Percentiles rank a stretch among this genome's conserved stretches.
Conservation (phyloP, 208 protist species). For the Phytomonas sp. region DNA sequence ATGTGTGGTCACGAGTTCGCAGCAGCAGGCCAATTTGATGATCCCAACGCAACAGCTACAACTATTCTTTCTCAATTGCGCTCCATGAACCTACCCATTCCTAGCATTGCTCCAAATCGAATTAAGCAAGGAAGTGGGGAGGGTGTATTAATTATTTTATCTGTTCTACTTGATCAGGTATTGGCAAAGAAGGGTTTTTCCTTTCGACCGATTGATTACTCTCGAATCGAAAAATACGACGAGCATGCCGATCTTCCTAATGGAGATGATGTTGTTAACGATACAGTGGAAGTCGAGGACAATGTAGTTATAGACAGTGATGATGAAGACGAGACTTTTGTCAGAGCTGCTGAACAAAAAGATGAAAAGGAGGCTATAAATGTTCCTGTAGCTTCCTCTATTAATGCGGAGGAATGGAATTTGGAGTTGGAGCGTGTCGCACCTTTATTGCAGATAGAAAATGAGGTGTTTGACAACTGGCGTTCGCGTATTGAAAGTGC, state of each 20-base stretch:
- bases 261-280: constrained; percentile 42
- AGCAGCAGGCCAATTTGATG: constrained; percentile 82
- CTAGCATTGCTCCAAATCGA: constrained; percentile 72
- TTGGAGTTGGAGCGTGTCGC: constrained; percentile 85
- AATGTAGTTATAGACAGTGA: constrained; percentile 84
- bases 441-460: constrained; percentile 67
- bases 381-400: constrained; percentile 37
- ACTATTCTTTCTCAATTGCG: constrained; percentile 77
- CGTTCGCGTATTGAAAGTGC: constrained; percentile 76
- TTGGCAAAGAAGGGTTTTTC: constrained; percentile 47
- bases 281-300: constrained; percentile 53
- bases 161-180: constrained; percentile 63
- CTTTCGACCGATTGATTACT: constrained; percentile 71
- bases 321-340: constrained; percentile 72
- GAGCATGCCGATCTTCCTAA: constrained; percentile 66
- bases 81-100: constrained; percentile 56
- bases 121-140: constrained; percentile 84
- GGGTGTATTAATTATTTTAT: constrained; percentile 61
- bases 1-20: constrained; percentile 63
- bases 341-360: constrained; percentile 27
- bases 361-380: constrained; percentile 20
- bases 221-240: constrained; percentile 67
- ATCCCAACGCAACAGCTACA: constrained; percentile 78
- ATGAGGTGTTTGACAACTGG: constrained; percentile 66
- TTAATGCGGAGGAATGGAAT: constrained; percentile 84